Evolutionary conservation across 2,329 filamentous ascomycete species (phyloP), one percentile per base, ranked within the genome.

Genomic region (Emergomyces orientalis): DNA sequence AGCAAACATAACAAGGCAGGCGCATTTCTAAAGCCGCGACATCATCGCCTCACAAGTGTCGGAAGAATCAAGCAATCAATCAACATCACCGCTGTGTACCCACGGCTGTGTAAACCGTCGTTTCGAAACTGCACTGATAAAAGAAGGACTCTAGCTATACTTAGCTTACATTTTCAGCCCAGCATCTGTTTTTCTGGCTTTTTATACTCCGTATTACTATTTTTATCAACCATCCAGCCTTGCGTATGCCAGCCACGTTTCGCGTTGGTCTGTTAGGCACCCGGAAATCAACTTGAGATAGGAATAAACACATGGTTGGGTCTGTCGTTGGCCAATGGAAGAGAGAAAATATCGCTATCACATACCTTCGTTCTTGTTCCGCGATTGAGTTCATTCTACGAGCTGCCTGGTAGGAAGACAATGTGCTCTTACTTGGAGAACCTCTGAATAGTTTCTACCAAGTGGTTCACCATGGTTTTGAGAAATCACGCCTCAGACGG

Each of bases 391-490:
- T 30, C 19, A 22, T 34, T 17, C 52, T 55, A 37, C 51, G 7
- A 22, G 30, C 11, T 22, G 25, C 4, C 13, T 25, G 2, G 25
- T 27, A 5, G 4, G 47, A 30, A 13, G 25, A 51, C 22, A 17
- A 51, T 51, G 47, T 51, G 13, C 22, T 30, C 25, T 30, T 51
- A 2, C 22, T 51, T 51, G 11, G 22, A 30, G 25, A 51, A 30
- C 17, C 9, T 27, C 25, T 19, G 25, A 2, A 27, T 14, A 25
- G 47, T 51, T 30, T 30, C 25, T 3, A 19, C 47, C 5, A 25
- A 30, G 47, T 25, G 47, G 13, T 30, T 27, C 14, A 30, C 47
- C 66, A 22, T 60, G 59, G 45, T 3, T 14, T 39, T 60, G 45
- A 52, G 32, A 39, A 51, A 34, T 13, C 5, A 27, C 7, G 19